A percentile compares a stretch with the other conserved stretches of the same genome.
These are phyloP conservation scores for Clonostachys sp. DNA, from an alignment of 2,329 filamentous ascomycete genomes.

Conservation along the genomic window DNA sequence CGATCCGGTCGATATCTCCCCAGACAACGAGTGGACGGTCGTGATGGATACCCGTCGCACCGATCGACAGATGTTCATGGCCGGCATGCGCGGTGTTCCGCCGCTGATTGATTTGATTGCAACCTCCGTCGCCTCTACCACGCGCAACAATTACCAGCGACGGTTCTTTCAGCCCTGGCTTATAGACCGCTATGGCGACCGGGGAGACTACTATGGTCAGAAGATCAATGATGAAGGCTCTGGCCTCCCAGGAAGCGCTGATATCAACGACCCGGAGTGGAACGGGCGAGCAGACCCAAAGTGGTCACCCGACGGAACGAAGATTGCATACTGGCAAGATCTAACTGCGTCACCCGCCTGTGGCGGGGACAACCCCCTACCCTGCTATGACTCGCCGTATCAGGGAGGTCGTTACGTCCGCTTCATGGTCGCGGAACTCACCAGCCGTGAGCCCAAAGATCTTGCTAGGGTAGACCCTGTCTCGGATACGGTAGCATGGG, in stretches of 20 bases:
- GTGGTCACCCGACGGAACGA: neutral
- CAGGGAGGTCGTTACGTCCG: neutral
- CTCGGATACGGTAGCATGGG: neutral
- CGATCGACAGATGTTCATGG: neutral
- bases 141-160: neutral
- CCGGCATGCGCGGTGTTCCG: neutral
- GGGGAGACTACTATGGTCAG: neutral
- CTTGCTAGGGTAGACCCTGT: neutral
- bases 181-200: neutral
- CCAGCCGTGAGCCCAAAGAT: neutral
- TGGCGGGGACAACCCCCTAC: neutral
- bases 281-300: neutral
- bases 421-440: neutral
- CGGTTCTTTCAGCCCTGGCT: neutral
- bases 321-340: neutral
- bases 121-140: neutral
- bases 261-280: neutral
- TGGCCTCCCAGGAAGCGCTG: neutral
- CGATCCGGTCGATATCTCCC: neutral
- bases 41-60: neutral
- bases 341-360: neutral
- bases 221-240: neutral
- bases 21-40: neutral
- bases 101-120: neutral
- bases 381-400: neutral